A percentile compares a stretch with the other conserved stretches of the same genome.
Conservation (phyloP, 768 basidiomycete genomes). For the Heimioporus sp. region DNA sequence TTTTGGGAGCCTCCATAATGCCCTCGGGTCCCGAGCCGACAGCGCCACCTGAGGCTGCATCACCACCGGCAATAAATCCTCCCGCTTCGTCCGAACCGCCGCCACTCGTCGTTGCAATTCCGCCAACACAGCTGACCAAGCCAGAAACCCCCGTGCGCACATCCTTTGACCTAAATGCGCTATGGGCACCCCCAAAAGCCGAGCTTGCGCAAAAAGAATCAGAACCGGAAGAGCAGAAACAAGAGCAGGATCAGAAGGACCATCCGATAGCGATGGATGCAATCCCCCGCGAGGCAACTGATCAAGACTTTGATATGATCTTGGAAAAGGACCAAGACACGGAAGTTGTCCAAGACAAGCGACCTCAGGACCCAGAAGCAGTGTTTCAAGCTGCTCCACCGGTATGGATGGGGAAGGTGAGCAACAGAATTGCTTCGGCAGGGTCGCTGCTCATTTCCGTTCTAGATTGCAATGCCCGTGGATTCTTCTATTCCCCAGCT, state of each 20-base stretch:
- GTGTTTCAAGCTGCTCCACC: conserved; percentile 54
- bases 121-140: conserved; percentile 29
- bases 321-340: conserved; percentile 56
- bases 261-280: conserved; percentile 43
- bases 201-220: conserved; percentile 26
- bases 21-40: conserved; percentile 6
- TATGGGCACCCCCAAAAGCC: conserved; percentile 60
- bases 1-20: conserved; percentile 12
- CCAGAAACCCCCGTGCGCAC: conserved; percentile 44
- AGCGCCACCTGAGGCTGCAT: conserved; percentile 13
- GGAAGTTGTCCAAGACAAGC: conserved; percentile 21
- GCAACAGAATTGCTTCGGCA: conserved; percentile 16
- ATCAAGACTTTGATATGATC: conserved; percentile 87
- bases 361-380: conserved; percentile 42
- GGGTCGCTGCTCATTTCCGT: conserved; percentile 14
- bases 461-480: conserved; percentile 75
- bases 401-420: conserved; percentile 78
- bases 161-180: conserved; percentile 69
- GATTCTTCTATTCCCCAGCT: conserved; percentile 70
- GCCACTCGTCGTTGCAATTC: conserved; percentile 19
- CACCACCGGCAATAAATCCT: conserved; percentile 44
- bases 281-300: conserved; percentile 48
- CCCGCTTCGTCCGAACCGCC: conserved; percentile 38
- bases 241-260: conserved; percentile 38
- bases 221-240: conserved; percentile 21